Evolutionary conservation across 768 basidiomycete species (phyloP).

Genomic region (Artomyces pyxidatus): DNA sequence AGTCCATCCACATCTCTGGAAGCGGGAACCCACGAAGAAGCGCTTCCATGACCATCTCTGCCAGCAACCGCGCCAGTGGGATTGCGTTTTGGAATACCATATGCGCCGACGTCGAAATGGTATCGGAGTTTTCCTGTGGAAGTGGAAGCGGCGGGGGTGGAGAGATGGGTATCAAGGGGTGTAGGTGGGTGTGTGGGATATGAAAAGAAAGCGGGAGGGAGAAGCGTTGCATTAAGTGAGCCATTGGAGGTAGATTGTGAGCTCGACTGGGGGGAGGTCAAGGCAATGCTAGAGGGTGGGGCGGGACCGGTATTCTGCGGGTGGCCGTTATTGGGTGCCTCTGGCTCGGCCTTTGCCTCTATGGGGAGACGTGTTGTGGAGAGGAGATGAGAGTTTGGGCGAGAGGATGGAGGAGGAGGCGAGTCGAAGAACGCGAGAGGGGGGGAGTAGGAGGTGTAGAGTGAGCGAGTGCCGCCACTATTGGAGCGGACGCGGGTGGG

Average conservation of each 20-base stretch:
- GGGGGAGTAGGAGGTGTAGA: conserved; percentile 32
- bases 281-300: conserved; percentile 34
- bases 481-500: conserved; percentile 37
- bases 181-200: conserved; percentile 15
- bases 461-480: conserved; percentile 30
- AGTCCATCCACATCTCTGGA: conserved; percentile 25
- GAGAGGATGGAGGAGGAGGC: conserved; percentile 27
- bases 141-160: conserved; percentile 20
- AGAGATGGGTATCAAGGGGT: conserved; percentile 11
- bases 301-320: conserved; percentile 24
- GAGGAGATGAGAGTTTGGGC: conserved; percentile 32
- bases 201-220: conserved; percentile 28
- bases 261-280: conserved; percentile 34
- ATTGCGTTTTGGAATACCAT: conserved; percentile 68
- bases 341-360: conserved; percentile 39
- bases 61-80: conserved; percentile 13
- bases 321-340: conserved; percentile 26
- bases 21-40: conserved; percentile 6
- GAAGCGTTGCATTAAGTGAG: conserved; percentile 31
- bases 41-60: conserved; percentile 17
- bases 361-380: conserved; percentile 36
- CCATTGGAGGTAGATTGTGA: conserved; percentile 21
- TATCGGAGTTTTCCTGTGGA: conserved; percentile 28
- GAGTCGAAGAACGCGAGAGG: conserved; percentile 36
- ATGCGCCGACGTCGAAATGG: conserved; percentile 71